Evolutionary conservation across 257 asterid species (phyloP).

Genomic region (Scutellaria galericulata): DNA sequence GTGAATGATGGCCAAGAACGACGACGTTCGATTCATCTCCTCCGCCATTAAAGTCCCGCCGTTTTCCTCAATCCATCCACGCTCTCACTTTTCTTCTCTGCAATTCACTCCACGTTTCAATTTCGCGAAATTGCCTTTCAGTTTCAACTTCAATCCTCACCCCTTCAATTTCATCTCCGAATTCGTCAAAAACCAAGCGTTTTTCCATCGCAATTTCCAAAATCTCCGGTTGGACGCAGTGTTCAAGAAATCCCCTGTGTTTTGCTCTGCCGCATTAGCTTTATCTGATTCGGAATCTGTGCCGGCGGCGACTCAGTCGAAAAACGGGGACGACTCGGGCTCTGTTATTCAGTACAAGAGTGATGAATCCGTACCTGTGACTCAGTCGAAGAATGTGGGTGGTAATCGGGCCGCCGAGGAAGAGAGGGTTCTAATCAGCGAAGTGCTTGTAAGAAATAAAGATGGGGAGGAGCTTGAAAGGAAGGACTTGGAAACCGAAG

Average conservation of each 20-base stretch:
- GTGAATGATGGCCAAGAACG: conserved; percentile 59
- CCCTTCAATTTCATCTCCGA: conserved; percentile 44
- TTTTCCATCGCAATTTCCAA: conserved; percentile 27
- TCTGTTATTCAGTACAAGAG: conserved; percentile 43
- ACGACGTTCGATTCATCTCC: conserved; percentile 60
- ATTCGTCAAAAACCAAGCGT: conserved; percentile 38
- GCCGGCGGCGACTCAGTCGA: conserved; percentile 38
- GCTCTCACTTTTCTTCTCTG: conserved; percentile 41
- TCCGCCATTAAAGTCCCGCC: conserved; percentile 67
- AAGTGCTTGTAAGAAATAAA: conserved; percentile 85
- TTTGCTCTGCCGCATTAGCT: conserved; percentile 71
- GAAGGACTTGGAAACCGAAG: conserved; percentile 91
- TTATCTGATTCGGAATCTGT: conserved; percentile 50
- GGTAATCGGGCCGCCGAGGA: conserved; percentile 58
- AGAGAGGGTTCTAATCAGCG: conserved; percentile 91
- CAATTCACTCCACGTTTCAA: conserved; percentile 32
- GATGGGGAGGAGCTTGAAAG: conserved; percentile 95
- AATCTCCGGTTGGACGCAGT: conserved; percentile 19
- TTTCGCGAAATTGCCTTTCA: conserved; percentile 52
- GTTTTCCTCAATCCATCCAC: conserved; percentile 33
- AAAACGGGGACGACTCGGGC: conserved; percentile 37
- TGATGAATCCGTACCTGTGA: conserved; percentile 40
- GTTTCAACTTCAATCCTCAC: conserved; percentile 44
- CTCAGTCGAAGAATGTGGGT: conserved; percentile 55
- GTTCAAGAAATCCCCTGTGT: conserved; percentile 47